phyloP scores from a whole-genome alignment of 2,329 filamentous ascomycete genomes.

The Sporothrix brasiliensis region DNA sequence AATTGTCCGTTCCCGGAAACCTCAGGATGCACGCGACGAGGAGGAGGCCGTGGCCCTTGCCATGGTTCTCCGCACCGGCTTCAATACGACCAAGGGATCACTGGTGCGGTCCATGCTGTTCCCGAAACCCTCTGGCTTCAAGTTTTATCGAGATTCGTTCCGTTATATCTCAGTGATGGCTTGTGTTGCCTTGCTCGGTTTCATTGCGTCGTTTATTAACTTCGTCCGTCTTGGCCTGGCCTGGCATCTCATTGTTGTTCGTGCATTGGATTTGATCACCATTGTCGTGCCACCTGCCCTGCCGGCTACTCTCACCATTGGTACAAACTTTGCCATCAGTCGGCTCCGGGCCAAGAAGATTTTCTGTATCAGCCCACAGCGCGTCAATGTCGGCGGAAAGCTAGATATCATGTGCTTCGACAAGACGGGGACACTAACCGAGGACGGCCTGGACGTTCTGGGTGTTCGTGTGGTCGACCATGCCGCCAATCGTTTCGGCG shows the following conservation, averaged over 20 bases:
- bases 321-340: constrained; percentile 89
- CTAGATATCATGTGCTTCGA: constrained; percentile 97
- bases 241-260: constrained; percentile 88
- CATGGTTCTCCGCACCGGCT: constrained; percentile 90
- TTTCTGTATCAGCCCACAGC: constrained; percentile 96
- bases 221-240: constrained; percentile 81
- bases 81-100: constrained; percentile 96
- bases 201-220: constrained; percentile 88
- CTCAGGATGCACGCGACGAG: constrained; percentile 74
- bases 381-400: constrained; percentile 95
- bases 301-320: constrained; percentile 92
- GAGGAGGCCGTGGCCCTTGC: constrained; percentile 90
- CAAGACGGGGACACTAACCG: constrained; percentile 97
- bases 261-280: constrained; percentile 92
- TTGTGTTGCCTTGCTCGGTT: constrained; percentile 79
- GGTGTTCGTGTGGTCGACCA: constrained; percentile 78
- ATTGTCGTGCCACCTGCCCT: constrained; percentile 96
- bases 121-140: constrained; percentile 96
- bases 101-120: constrained; percentile 97
- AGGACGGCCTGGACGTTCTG: constrained; percentile 92
- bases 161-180: constrained; percentile 98
- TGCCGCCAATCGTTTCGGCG: constrained; percentile 66
- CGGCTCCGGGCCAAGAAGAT: constrained; percentile 87
- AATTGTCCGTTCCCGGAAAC: constrained; percentile 85
- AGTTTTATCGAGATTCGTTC: constrained; percentile 97